Evolutionary conservation across 768 basidiomycete species (phyloP).

Genomic region (Grammothele lineata): DNA sequence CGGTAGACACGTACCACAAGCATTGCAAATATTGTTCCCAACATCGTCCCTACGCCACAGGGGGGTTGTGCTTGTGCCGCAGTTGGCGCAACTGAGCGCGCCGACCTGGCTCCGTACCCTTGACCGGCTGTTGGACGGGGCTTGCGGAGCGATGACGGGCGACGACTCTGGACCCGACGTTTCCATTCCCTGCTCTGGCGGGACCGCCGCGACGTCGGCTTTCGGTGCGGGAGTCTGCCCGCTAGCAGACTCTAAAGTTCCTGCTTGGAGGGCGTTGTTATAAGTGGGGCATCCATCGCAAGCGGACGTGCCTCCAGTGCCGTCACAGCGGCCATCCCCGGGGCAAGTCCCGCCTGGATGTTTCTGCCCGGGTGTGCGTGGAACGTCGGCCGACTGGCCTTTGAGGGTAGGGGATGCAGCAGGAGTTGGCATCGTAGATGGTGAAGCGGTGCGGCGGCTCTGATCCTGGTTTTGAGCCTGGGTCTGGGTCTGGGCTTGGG

Average conservation of each 20-base stretch:
- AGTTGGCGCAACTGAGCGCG: conserved; percentile 82
- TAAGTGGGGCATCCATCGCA: conserved; percentile 96
- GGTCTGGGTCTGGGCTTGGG: not conserved
- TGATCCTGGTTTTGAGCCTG: conserved; percentile 10
- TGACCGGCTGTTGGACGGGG: conserved; percentile 19
- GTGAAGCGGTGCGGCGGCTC: conserved; percentile 15
- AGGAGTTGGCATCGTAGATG: conserved; percentile 22
- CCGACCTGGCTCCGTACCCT: conserved; percentile 46
- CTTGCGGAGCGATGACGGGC: conserved; percentile 14
- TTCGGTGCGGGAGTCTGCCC: conserved; percentile 27
- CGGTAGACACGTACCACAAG: conserved; percentile 68
- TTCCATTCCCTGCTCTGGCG: conserved; percentile 6
- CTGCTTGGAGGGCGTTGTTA: conserved; percentile 64
- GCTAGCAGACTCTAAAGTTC: conserved; percentile 5
- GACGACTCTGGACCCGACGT: conserved; percentile 13
- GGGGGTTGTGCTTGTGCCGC: conserved; percentile 85
- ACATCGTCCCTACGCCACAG: conserved; percentile 88
- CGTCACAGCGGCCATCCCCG: conserved; percentile 96
- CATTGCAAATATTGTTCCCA: conserved; percentile 93
- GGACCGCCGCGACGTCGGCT: conserved; percentile 31
- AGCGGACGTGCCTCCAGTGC: conserved; percentile 88
- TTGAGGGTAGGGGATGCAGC: conserved; percentile 19
- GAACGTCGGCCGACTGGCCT: conserved; percentile 6
- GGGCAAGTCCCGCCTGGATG: conserved; percentile 75
- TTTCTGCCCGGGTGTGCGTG: conserved; percentile 5